Evolutionary conservation across 2,329 filamentous ascomycete genomes (phyloP).

Genomic region (Talaromyces sp.): DNA sequence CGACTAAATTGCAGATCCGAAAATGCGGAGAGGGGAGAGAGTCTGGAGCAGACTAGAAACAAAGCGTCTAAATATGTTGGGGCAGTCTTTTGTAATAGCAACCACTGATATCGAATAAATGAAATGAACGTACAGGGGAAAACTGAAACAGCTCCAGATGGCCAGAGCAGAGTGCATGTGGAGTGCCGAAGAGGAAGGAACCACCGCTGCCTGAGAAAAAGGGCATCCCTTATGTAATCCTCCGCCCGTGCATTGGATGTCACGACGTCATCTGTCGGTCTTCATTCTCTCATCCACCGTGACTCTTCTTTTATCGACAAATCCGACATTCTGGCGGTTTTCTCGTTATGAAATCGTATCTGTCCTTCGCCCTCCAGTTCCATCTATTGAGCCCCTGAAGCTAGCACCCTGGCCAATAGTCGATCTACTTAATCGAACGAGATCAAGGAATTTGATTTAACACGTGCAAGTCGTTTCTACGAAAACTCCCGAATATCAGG

Average conservation of each 20-base stretch:
- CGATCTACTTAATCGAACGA: not conserved
- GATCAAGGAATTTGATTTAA: not conserved
- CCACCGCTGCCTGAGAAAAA: constrained; percentile 2
- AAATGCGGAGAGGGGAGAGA: not conserved
- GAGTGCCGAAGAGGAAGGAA: not conserved
- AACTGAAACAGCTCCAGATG: not conserved
- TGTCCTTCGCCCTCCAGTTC: not conserved
- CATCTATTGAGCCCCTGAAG: not conserved
- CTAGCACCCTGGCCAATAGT: not conserved
- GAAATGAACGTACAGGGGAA: not conserved
- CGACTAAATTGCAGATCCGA: constrained; percentile 2
- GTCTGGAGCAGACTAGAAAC: not conserved
- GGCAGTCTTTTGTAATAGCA: not conserved
- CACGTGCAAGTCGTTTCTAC: not conserved
- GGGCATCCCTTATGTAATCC: not conserved
- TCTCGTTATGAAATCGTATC: not conserved
- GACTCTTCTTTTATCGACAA: not conserved
- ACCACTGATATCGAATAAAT: not conserved
- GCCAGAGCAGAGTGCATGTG: not conserved
- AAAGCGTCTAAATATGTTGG: not conserved
- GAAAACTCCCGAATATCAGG: not conserved
- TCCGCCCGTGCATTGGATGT: not conserved
- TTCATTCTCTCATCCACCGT: not conserved
- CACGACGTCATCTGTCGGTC: constrained; percentile 6
- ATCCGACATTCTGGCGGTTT: not conserved